Evolutionary conservation across 495 filamentous ascomycete species (phyloP), one percentile per base, ranked within the genome.

Genomic region (Aspergillus taichungensis): DNA sequence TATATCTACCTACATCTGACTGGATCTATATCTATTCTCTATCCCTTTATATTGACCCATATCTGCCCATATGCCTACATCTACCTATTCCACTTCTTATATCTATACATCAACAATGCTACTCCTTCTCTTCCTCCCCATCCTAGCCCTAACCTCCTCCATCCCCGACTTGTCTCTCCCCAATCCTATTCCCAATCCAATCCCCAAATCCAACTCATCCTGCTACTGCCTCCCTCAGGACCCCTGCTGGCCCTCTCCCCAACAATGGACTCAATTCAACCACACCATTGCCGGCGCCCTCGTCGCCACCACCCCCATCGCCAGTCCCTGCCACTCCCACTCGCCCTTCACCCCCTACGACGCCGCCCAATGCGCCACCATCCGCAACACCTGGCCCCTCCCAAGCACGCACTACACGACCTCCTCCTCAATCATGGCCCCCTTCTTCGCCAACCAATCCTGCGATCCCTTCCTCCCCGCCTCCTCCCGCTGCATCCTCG

Each of bases 391-490:
- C 37, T 68, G 62, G 61, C 18, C 13, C 7, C 31, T 43, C 28
- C 53, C 64, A 0, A 33, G 43, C 28, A 49, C 43, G 11, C 61
- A 66, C 49, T 56, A 53, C 34, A 34, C 45, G 5, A 45, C 56
- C 0, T 56, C 62, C 5, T 59, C 62, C 0, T 73, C 61, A 1
- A 48, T 76, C 38, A 71, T 74, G 62, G 58, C 62, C 0, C 63
- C 68, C 5, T 73, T 53, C 50, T 75, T 63, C 41, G 42, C 62
- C 29, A 77, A 76, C 51, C 52, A 62, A n/a, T 67, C 62, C 35
- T 80, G 77, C 53, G 57, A 69, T 48, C 73, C 76, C 0, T 77
- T 72, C 29, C 47, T 56, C 69, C 13, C 60, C 18, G 18, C 56
- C 1, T 27, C 50, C 7, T 58, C 57, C 29, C 56, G 66, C 2